A percentile compares a stretch with the other conserved stretches of the same genome.
These are phyloP conservation scores for Pyrrhoderma noxium DNA, from an alignment of 1,284 basidiomycete species.

Conservation along the genomic window DNA sequence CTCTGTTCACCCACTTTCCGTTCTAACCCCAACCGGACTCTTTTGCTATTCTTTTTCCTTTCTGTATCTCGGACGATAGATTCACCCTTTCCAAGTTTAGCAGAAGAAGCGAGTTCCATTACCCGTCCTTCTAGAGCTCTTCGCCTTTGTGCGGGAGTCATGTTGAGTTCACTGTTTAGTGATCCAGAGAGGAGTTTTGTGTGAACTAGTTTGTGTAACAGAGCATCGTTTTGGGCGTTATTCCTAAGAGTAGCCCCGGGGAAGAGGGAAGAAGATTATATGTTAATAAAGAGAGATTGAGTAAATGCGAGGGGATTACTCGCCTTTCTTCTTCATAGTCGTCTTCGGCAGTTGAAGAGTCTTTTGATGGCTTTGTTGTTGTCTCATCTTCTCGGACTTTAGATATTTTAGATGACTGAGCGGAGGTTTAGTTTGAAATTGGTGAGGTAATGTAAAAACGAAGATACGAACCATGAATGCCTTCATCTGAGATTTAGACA, in stretches of 20 bases:
- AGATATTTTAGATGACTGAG: conserved; percentile 70
- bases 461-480: conserved; percentile 59
- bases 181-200: conserved; percentile 70
- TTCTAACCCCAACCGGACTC: conserved; percentile 58
- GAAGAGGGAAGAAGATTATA: neutral
- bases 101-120: conserved; percentile 55
- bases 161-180: conserved; percentile 48
- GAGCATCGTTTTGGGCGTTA: conserved; percentile 65
- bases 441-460: too few species aligned
- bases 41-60: conserved; percentile 59
- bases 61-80: conserved; percentile 48
- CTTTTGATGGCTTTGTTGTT: conserved; percentile 21
- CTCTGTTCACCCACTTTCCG: conserved; percentile 52
- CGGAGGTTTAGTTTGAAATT: too few species aligned
- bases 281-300: too few species aligned
- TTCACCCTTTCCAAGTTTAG: conserved; percentile 68
- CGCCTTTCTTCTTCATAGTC: conserved; percentile 44
- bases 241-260: conserved; percentile 38
- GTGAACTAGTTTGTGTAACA: conserved; percentile 69
- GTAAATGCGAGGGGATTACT: too few species aligned
- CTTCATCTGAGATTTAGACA: conserved; percentile 43
- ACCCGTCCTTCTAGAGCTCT: conserved; percentile 70
- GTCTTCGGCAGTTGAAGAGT: conserved; percentile 22
- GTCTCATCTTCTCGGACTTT: conserved; percentile 36
- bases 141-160: conserved; percentile 56